phyloP scores from a whole-genome alignment of 2,329 filamentous ascomycete species.

The Calcarisporium arbuscula region DNA sequence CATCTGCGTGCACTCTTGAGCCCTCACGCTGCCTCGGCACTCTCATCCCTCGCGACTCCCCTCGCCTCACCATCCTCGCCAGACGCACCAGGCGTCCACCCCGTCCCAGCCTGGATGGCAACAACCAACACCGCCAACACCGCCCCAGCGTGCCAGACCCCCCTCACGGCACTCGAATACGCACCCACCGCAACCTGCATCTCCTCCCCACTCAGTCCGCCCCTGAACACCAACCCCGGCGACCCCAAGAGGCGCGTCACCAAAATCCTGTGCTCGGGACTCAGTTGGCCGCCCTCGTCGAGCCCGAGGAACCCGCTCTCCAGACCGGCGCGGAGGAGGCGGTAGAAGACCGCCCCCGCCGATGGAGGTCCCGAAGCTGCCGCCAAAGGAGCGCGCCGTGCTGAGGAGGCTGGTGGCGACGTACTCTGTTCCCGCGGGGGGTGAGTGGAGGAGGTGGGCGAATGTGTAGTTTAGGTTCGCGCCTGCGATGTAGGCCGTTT shows the following conservation, averaged over 20 bases:
- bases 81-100: conserved; percentile 38
- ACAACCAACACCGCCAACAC: conserved; percentile 36
- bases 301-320: conserved; percentile 48
- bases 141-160: conserved; percentile 43
- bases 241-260: conserved; percentile 43
- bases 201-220: conserved; percentile 34
- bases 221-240: conserved; percentile 42
- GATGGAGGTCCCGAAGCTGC: conserved; percentile 73
- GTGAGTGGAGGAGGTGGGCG: conserved; percentile 71
- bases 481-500: conserved; percentile 70
- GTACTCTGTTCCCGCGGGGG: conserved; percentile 59
- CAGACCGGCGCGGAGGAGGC: conserved; percentile 51
- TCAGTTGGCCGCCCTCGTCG: conserved; percentile 30
- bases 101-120: conserved; percentile 42
- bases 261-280: conserved; percentile 28
- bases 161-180: conserved; percentile 39
- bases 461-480: conserved; percentile 74
- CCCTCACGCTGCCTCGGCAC: too few species aligned
- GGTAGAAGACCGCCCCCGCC: conserved; percentile 70
- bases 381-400: conserved; percentile 77
- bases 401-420: conserved; percentile 69
- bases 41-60: too few species aligned
- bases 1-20: too few species aligned
- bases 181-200: conserved; percentile 37
- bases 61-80: conserved; percentile 24